Evolutionary conservation across 306 rosid genomes (phyloP), one percentile per base, ranked within the genome.

Genomic region (Cucumis sativus): DNA sequence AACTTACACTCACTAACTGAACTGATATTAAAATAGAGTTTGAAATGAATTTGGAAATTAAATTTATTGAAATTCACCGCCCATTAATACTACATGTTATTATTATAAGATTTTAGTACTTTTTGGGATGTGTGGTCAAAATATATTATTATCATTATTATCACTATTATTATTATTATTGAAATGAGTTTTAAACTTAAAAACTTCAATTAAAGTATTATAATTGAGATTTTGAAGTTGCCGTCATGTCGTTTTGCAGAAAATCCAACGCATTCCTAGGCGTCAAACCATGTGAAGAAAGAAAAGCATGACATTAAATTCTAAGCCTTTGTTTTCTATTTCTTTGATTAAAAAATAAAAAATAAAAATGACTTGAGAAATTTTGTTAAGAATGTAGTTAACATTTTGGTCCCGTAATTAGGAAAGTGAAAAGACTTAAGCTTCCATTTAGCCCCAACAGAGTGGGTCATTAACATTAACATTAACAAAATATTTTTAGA

Each of bases 201-300:
- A 67, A 67, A 43, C 49, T 43, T 43, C 0, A 15, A 3, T 64
- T 7, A 64, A 64, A 64, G 1, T 64, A 64, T 35, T 64, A 67
- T n/a, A 43, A 69, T 41, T 69, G 10, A 69, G 37, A 41, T 69
- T 43, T 43, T 69, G 75, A 43, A 20, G 56, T 69, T 69, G 37
- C 39, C 11, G 74, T 41, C 74, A 40, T 68, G 74, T 43, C 74
- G 52, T 41, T 69, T 43, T 41, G 75, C 39, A 45, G n/a, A 23
- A 70, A 70, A 70, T 70, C 59, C 21, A 45, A 70, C 76, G 76
- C 76, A 70, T 28, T 18, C 76, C 21, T 14, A 70, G 57, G 59
- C 59, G 40, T 70, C n/a, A 14, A 47, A 47, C 76, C 76, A 70
- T 49, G 76, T 47, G 76, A 45, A 70, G 25, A 33, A 33, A 33